These are phyloP conservation scores for Pythium chondricola DNA, from an alignment of 352 stramenopile genomes.

Conservation along the genomic window DNA sequence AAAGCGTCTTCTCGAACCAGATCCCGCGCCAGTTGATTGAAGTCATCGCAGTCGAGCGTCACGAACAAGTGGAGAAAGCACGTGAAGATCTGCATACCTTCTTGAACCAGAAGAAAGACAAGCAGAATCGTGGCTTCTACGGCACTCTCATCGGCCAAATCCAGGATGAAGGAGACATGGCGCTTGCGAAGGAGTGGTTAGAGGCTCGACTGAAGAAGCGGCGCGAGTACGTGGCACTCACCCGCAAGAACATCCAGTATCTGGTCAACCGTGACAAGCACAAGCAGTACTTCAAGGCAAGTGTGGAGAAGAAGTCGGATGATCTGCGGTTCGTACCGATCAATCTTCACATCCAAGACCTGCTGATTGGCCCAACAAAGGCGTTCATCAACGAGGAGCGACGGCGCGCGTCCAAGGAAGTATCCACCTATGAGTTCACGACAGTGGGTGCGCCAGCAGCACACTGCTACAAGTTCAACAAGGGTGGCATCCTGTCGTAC, in stretches of 20 bases:
- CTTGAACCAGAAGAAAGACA: constrained; percentile 84
- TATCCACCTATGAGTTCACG: constrained; percentile 80
- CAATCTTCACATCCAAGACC: constrained; percentile 84
- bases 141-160: constrained; percentile 84
- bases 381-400: constrained; percentile 83
- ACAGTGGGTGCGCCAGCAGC: constrained; percentile 76
- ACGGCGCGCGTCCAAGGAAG: constrained; percentile 68
- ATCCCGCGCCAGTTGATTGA: constrained; percentile 81
- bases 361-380: constrained; percentile 76
- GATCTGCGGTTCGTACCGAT: constrained; percentile 83
- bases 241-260: constrained; percentile 83
- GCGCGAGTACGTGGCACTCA: constrained; percentile 76
- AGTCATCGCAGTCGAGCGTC: constrained; percentile 64
- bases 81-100: constrained; percentile 73
- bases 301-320: constrained; percentile 78
- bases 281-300: constrained; percentile 87
- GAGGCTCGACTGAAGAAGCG: constrained; percentile 69
- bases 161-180: constrained; percentile 77
- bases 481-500: constrained; percentile 77
- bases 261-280: constrained; percentile 84
- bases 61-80: constrained; percentile 75
- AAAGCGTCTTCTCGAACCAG: constrained; percentile 69
- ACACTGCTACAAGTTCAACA: constrained; percentile 86
- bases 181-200: constrained; percentile 71
- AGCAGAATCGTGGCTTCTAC: constrained; percentile 78